phyloP scores from a whole-genome alignment of 176 grass and related monocot species.

The Oryza australiensis region DNA sequence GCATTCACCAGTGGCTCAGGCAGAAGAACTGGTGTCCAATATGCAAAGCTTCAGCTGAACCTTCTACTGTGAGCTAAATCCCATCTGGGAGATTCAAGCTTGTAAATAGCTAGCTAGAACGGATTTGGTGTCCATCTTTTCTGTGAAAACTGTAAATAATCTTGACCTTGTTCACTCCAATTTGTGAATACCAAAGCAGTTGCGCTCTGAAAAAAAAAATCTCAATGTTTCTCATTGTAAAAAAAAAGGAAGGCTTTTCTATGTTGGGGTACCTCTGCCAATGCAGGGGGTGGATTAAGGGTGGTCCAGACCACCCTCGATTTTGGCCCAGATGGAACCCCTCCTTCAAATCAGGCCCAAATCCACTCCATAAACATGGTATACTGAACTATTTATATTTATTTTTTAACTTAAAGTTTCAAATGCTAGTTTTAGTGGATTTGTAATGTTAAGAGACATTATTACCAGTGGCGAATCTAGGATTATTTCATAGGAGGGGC shows the following conservation, averaged over 20 bases:
- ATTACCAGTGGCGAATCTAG: too few relatives aligned
- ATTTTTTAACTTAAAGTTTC: too few relatives aligned
- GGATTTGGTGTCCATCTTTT: background rate
- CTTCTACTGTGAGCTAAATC: slow-evolving; percentile 8
- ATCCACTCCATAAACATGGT: too few relatives aligned
- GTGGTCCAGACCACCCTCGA: too few relatives aligned
- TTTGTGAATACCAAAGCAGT: background rate
- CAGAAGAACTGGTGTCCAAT: slow-evolving; percentile 80
- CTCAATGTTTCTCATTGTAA: background rate
- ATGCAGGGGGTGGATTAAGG: too few relatives aligned
- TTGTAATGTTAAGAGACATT: too few relatives aligned
- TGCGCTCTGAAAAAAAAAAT: background rate
- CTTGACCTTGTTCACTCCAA: background rate
- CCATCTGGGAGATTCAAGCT: background rate
- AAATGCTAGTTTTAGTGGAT: too few relatives aligned
- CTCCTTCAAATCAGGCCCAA: too few relatives aligned
- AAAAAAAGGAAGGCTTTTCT: background rate
- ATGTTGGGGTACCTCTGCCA: too few relatives aligned
- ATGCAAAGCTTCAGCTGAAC: slow-evolving; percentile 54
- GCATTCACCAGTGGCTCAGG: slow-evolving; percentile 65
- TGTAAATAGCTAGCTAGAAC: slow-evolving; percentile 3
- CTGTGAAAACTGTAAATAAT: slow-evolving; percentile 28
- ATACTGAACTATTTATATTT: too few relatives aligned
- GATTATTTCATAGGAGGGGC: too few relatives aligned
- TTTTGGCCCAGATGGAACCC: too few relatives aligned